Base-by-base conservation (phyloP, 345 rosid species). In the Balakata baccata region DNA sequence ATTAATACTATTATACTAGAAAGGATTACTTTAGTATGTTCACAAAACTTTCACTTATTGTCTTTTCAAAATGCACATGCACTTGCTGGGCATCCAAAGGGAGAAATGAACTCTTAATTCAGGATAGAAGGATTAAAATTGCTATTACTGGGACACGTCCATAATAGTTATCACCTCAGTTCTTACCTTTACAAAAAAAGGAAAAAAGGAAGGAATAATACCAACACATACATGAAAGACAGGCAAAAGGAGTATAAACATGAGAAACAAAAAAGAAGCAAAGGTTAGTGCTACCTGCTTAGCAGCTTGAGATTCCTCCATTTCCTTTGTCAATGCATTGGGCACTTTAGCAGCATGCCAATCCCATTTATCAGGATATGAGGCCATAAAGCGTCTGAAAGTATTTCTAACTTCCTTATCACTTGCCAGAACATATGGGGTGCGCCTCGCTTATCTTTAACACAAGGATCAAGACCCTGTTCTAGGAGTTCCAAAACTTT, bases 281-380 rank as follows among this genome's bases (percentile, higher is more conserved):
- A 46, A 43, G 7, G 51, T 25, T 37, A 20, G 38, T n/a, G n/a
- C 29, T 71, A 95, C 99, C 98, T 90, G 98, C 75, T 87, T 92
- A 65, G 92, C 87, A 74, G 94, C 89, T 82, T 95, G 99, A 72
- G 92, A 87, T 81, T 95, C 99, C 83, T 95, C 98, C 98, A 95
- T 88, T 85, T 92, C 97, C 82, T 89, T 95, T 14, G 98, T 92
- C 79, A 95, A 86, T 52, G 97, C 88, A 84, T 98, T 95, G 60
- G 99, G 99, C 53, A 95, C 97, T 75, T 89, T 89, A 79, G 99
- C 99, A 84, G 96, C 86, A 71, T 83, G 81, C 97, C 99, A 95
- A 80, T 95, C 90, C 98, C 99, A 95, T 75, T 81, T 89, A 70
- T 92, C 92, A 74, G 76, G 87, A 82, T 95, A 88, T 78, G 77